Evolutionary conservation across 805 yeast genomes (phyloP).

Genomic region (Suhomyces prunicola): DNA sequence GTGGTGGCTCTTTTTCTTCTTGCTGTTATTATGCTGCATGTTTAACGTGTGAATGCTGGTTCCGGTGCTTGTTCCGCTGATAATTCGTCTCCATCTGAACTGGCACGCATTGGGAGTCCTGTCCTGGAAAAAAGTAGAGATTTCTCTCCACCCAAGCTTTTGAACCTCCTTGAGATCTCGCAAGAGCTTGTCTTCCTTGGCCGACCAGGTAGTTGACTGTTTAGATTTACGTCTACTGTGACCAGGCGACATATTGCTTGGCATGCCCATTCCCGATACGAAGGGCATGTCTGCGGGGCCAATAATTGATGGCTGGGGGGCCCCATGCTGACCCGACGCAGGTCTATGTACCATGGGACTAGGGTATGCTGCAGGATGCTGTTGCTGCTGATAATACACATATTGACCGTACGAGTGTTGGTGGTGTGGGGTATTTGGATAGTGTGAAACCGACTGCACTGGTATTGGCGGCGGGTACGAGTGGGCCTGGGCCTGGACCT

Average conservation of each 20-base stretch:
- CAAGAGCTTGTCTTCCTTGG: conserved; percentile 67
- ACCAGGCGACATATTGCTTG: neutral
- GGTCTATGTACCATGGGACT: neutral
- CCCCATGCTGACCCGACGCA: neutral
- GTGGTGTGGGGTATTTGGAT: neutral
- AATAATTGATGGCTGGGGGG: neutral
- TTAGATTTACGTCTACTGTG: conserved; percentile 23
- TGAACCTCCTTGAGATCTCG: conserved; percentile 78
- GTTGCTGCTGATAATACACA: conserved; percentile 1
- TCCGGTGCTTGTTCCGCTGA: conserved; percentile 28
- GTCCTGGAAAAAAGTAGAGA: conserved; percentile 71
- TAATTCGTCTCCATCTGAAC: conserved; percentile 72
- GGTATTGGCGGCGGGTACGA: neutral
- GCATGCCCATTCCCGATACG: conserved; percentile 2
- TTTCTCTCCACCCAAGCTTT: conserved; percentile 87
- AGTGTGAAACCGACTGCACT: neutral
- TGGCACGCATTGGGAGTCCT: conserved; percentile 69
- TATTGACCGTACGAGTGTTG: neutral
- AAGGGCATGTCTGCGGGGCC: neutral
- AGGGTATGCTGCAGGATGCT: neutral
- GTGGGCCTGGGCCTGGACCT: neutral
- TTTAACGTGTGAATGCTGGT: conserved; percentile 1
- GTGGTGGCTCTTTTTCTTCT: conserved; percentile 22
- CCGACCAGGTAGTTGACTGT: conserved; percentile 62
- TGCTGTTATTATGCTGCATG: neutral